Evolutionary conservation across 495 filamentous ascomycete species (phyloP).

Genomic region (Podospora bellae-mahoneyi): DNA sequence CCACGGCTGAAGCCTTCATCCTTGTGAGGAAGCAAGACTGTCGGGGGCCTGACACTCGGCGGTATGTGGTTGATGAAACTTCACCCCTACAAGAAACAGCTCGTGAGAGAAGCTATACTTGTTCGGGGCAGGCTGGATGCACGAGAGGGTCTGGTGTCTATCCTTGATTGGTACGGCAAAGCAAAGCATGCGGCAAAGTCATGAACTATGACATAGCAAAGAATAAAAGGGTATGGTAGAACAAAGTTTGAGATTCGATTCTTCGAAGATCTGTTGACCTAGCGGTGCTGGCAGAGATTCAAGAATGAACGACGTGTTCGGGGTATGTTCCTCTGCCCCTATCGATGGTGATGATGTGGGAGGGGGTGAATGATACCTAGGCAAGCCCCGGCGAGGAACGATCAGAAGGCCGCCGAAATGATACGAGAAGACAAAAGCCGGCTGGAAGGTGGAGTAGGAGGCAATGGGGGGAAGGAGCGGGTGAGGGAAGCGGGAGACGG

Average conservation of each 20-base stretch:
- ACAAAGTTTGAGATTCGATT: neutral
- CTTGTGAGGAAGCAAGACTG: neutral
- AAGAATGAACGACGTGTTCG: neutral
- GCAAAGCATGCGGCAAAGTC: neutral
- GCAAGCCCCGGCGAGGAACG: conserved; percentile 8
- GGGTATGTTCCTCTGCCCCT: neutral
- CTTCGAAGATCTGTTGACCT: neutral
- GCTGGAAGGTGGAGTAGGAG: neutral
- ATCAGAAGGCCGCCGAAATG: conserved; percentile 13
- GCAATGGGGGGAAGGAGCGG: neutral
- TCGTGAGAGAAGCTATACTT: neutral
- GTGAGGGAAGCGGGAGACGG: conserved; percentile 13
- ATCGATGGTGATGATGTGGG: neutral
- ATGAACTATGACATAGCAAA: neutral
- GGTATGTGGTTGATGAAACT: neutral
- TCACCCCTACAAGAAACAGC: neutral
- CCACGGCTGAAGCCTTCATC: conserved; percentile 39
- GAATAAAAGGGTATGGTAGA: neutral
- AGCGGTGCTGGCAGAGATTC: neutral
- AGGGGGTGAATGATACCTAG: conserved; percentile 1
- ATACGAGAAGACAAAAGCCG: conserved; percentile 8
- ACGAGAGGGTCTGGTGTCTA: neutral
- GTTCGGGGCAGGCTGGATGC: neutral
- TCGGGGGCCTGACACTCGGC: neutral
- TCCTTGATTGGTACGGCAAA: neutral